Percentiles rank a stretch among this genome's conserved stretches.
These are phyloP conservation scores for Ogataea parapolymorpha DNA, from an alignment of 805 yeast species.

Conservation along the genomic window DNA sequence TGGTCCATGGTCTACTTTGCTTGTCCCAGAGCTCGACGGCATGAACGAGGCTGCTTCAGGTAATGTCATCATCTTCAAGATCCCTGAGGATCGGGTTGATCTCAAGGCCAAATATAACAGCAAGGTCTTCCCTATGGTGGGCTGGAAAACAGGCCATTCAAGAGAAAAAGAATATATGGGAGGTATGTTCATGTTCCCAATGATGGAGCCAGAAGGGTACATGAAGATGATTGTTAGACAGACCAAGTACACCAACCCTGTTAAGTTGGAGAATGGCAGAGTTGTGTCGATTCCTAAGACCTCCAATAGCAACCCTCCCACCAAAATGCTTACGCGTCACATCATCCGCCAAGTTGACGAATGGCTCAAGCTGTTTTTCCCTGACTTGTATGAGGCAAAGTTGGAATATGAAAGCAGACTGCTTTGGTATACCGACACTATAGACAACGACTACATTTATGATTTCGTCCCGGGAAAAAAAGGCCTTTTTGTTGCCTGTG, in stretches of 20 bases:
- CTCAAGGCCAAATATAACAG: constrained; percentile 32
- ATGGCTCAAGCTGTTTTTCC: constrained; percentile 27
- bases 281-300: constrained; percentile 34
- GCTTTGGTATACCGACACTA: constrained; percentile 35
- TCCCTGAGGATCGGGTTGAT: constrained; percentile 36
- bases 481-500: constrained; percentile 32
- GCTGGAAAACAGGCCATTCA: constrained; percentile 34
- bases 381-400: constrained; percentile 27
- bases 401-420: constrained; percentile 25
- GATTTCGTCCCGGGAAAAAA: constrained; percentile 33
- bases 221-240: constrained; percentile 37
- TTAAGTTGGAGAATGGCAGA: constrained; percentile 16
- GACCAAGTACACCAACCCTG: constrained; percentile 35
- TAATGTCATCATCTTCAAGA: constrained; percentile 33
- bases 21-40: constrained; percentile 36
- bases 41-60: constrained; percentile 37
- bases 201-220: constrained; percentile 34
- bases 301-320: constrained; percentile 12
- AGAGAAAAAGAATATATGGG: constrained; percentile 30
- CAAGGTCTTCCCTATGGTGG: constrained; percentile 33
- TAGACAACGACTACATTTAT: constrained; percentile 31
- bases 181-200: constrained; percentile 36
- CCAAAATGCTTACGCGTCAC: constrained; percentile 24
- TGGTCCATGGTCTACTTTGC: constrained; percentile 32
- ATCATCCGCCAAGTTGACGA: constrained; percentile 28